Base-by-base conservation (phyloP, 176 grass and related monocot genomes). In the Calamus simplicifolius region DNA sequence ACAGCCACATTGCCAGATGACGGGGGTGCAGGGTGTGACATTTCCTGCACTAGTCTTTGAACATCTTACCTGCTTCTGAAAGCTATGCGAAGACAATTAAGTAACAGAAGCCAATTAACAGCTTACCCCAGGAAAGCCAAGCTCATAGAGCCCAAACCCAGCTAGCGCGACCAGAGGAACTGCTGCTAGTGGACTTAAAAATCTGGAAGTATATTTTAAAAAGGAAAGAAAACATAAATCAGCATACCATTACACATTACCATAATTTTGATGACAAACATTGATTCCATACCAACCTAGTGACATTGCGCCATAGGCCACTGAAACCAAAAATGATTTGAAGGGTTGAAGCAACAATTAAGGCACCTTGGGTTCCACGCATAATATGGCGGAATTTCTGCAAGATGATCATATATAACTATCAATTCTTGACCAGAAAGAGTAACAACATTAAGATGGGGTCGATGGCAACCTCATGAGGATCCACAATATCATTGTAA, bases 241-340 rank as follows among this genome's bases (percentile, higher is more conserved):
- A 38, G 57, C 27, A 19, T 25, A 78, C 51, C 73, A 23, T 25
- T 26, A 14, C 16, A 3, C 66, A 61, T 5, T 54, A 68, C 29
- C 50, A 61, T 18, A 19, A 52, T 69, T 31, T 3, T 43, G 0
- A n/a, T 10, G 16, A n/a, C 43, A 29, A 69, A 55, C 14, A 27
- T 2, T 7, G 18, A 29, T 54, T 27, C 30, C 18, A 59, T 66
- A 80, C 72, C 29, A 27, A 98, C 93, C 82, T 98, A 28, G 77
- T 54, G 16, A 98, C 87, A 79, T 93, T 92, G 48, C 94, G 75
- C 88, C 94, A 98, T 50, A 93, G 88, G 12, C 94, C 94, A 57
- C 94, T 98, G 74, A 98, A 98, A 59, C 94, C 94, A 76, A 98
- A 69, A 69, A 89, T 82, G 63, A 98, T 98, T 69, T 92, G 93